A percentile compares a stretch with the other conserved stretches of the same genome.
phyloP scores from a whole-genome alignment of 1,139 yeast genomes.

The Candida sanyaensis region DNA sequence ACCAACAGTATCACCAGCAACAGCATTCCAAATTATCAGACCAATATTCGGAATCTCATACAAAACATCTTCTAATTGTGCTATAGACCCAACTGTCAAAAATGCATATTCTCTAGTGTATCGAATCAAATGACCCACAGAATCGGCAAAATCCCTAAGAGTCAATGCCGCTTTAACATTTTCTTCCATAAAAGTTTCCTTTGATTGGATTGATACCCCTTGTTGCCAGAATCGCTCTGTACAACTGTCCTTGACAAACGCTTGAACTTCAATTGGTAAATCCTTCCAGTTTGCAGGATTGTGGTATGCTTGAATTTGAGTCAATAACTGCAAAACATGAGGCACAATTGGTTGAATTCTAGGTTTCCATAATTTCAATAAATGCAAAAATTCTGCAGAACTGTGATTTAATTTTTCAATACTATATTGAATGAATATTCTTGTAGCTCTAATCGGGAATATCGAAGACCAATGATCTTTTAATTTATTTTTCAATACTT shows the following conservation, averaged over 20 bases:
- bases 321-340: conserved; percentile 79
- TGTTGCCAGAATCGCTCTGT: conserved; percentile 98
- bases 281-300: conserved; percentile 90
- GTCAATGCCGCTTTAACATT: conserved; percentile 93
- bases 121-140: conserved; percentile 95
- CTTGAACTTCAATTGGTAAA: conserved; percentile 84
- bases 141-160: conserved; percentile 93
- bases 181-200: conserved; percentile 93
- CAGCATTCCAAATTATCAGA: conserved; percentile 73
- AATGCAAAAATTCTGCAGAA: conserved; percentile 70
- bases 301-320: conserved; percentile 93
- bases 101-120: conserved; percentile 96
- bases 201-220: conserved; percentile 91
- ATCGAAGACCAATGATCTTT: conserved; percentile 93
- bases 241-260: conserved; percentile 85
- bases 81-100: conserved; percentile 83
- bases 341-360: conserved; percentile 91
- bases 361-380: conserved; percentile 86
- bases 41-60: conserved; percentile 88
- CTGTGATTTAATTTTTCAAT: conserved; percentile 85
- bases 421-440: conserved; percentile 92
- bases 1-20: conserved; percentile 83
- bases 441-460: conserved; percentile 93
- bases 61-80: conserved; percentile 86
- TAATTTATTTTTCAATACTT: conserved; percentile 67